Conservation (phyloP, 2,329 filamentous ascomycete species). For the Mycocentrospora acerina region DNA sequence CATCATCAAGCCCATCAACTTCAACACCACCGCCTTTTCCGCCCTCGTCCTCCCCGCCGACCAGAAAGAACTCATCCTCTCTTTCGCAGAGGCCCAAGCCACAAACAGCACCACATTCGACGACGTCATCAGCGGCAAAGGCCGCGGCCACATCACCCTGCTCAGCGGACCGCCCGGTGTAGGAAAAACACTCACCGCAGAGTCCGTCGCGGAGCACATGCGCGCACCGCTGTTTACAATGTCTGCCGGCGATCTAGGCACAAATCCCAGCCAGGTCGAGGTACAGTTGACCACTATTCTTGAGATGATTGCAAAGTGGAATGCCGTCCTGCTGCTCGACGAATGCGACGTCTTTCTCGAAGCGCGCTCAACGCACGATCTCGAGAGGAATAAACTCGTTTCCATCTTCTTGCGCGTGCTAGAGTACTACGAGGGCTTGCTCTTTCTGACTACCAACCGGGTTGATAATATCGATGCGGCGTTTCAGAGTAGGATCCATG, state of each 20-base stretch:
- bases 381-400: conserved; percentile 42
- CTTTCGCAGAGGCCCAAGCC: conserved; percentile 80
- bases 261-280: conserved; percentile 48
- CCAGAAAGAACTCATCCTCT: conserved; percentile 69
- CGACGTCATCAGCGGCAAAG: conserved; percentile 69
- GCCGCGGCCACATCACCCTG: conserved; percentile 77
- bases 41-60: conserved; percentile 70
- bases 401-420: conserved; percentile 40
- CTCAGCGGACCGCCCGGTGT: conserved; percentile 83
- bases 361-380: conserved; percentile 43
- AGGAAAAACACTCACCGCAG: conserved; percentile 83
- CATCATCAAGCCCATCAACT: conserved; percentile 74
- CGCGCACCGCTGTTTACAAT: conserved; percentile 81
- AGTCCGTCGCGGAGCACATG: conserved; percentile 82
- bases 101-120: conserved; percentile 74
- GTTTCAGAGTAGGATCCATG: conserved; percentile 36
- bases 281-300: conserved; percentile 49
- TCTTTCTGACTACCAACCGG: conserved; percentile 41
- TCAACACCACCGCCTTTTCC: conserved; percentile 79
- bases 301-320: conserved; percentile 54
- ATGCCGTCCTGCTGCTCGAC: conserved; percentile 56
- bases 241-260: conserved; percentile 64
- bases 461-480: conserved; percentile 35
- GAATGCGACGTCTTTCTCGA: conserved; percentile 64
- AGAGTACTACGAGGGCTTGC: conserved; percentile 37